Conservation (phyloP, 805 yeast species). For the Sporopachydermia quercuum region DNA sequence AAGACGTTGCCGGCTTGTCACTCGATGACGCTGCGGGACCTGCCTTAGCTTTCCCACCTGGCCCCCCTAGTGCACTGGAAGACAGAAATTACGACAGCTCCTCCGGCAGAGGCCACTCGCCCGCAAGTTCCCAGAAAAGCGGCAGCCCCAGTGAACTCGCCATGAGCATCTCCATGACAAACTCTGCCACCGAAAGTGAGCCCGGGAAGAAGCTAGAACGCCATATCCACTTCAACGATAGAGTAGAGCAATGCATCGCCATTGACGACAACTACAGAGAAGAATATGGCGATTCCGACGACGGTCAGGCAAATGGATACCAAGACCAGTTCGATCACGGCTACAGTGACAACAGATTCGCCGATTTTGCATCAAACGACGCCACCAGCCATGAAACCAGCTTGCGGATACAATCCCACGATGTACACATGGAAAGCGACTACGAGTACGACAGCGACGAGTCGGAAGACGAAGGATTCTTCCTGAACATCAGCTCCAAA, state of each 20-base stretch:
- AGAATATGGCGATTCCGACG: constrained; percentile 15
- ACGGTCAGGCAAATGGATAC: neutral
- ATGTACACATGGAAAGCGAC: constrained; percentile 27
- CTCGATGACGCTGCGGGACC: neutral
- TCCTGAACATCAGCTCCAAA: constrained; percentile 37
- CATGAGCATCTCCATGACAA: constrained; percentile 14
- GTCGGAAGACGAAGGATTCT: constrained; percentile 59
- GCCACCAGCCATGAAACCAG: too few species aligned
- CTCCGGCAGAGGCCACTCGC: constrained; percentile 5
- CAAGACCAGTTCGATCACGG: constrained; percentile 9
- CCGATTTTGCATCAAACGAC: too few species aligned
- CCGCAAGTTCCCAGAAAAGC: constrained; percentile 4
- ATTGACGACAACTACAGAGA: constrained; percentile 25
- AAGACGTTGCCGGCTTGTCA: neutral
- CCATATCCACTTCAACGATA: constrained; percentile 84
- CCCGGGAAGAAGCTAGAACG: constrained; percentile 28
- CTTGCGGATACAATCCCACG: constrained; percentile 15
- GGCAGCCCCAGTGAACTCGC: neutral
- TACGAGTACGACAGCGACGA: constrained; percentile 28
- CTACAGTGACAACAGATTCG: constrained; percentile 13
- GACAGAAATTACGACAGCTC: too few species aligned
- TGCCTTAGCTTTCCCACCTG: neutral
- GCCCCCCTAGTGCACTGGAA: neutral
- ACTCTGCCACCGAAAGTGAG: constrained; percentile 3
- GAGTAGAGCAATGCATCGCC: constrained; percentile 90